Base-by-base conservation (phyloP, 352 stramenopile species). In the Phytophthora multivora region DNA sequence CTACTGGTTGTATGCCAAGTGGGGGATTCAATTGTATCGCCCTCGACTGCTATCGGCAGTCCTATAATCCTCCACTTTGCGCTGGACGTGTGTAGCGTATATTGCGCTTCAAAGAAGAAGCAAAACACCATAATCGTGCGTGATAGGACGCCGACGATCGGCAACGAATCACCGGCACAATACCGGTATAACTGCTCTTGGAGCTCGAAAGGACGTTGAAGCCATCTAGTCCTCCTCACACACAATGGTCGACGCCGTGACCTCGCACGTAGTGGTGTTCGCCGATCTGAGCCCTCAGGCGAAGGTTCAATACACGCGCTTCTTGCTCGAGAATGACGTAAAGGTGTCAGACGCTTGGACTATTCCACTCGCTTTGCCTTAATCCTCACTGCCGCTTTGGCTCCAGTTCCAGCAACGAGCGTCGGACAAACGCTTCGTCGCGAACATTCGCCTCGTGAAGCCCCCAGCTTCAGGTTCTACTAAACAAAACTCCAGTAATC, bases 221-320 rank as follows among this genome's bases (percentile, higher is more conserved):
- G 50, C 7, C 33, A 21, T 18, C 5, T n/a, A 15, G 23, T 21
- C 19, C 11, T 21, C 19, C 11, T n/a, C 51, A 13, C 35, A 57
- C 26, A 31, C 28, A 33, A 33, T 59, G 52, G 16, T 30, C 39
- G 35, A 59, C 46, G 48, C 39, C 21, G 33, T 62, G 49, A 60
- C 41, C 46, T 52, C 51, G 56, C 73, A 86, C 25, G 71, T 90
- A 12, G 72, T 93, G 18, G 71, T 91, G 16, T 90, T 89, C 55
- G 63, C 67, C 6, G 83, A 93, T 53, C 65, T 93, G 21, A 91
- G 65, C 18, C 83, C 83, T 0, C 59, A 69, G 15, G 73, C 75
- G 16, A 78, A 77, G 55, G 75, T 81, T 30, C 72, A 83, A 16
- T 93, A 93, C 71, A 85, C 83, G 12, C 79, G 75, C 13, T 90